phyloP scores from a whole-genome alignment of 2,329 filamentous ascomycete genomes.

The Sporothrix luriei region DNA sequence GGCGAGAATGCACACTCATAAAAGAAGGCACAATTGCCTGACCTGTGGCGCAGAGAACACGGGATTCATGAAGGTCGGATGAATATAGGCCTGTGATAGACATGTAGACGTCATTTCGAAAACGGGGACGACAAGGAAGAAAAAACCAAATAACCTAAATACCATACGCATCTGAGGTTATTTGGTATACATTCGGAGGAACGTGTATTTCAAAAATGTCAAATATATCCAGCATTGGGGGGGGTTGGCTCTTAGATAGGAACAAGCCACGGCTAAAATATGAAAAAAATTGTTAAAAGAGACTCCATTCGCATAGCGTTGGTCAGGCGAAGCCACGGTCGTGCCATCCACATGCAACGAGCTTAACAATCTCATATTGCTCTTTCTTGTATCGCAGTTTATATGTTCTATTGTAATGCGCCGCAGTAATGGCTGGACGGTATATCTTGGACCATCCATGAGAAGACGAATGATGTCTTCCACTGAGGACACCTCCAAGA shows the following conservation, averaged over 20 bases:
- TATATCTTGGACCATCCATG: slow-evolving; percentile 20
- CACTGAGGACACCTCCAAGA: not conserved
- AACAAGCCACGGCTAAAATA: slow-evolving; percentile 15
- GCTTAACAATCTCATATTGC: too few relatives aligned
- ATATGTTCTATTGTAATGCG: slow-evolving; percentile 20
- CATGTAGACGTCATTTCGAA: slow-evolving; percentile 4
- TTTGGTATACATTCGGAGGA: slow-evolving; percentile 22
- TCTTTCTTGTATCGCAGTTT: not conserved
- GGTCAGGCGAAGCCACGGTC: not conserved
- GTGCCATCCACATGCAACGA: not conserved
- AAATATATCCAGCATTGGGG: slow-evolving; percentile 8
- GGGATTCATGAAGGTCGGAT: not conserved
- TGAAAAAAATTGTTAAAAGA: slow-evolving; percentile 7
- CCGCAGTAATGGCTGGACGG: slow-evolving; percentile 21
- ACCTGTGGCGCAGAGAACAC: too few relatives aligned
- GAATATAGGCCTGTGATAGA: slow-evolving; percentile 16
- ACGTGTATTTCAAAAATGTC: slow-evolving; percentile 14
- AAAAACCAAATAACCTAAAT: not conserved
- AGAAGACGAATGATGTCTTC: slow-evolving; percentile 32
- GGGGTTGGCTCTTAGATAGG: slow-evolving; percentile 29
- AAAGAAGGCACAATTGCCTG: too few relatives aligned
- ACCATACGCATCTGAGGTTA: not conserved
- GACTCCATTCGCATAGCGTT: not conserved
- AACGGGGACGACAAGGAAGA: not conserved
- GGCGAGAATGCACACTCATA: too few relatives aligned